phyloP scores from a whole-genome alignment of 768 basidiomycete species.

The Mycena rosella region DNA sequence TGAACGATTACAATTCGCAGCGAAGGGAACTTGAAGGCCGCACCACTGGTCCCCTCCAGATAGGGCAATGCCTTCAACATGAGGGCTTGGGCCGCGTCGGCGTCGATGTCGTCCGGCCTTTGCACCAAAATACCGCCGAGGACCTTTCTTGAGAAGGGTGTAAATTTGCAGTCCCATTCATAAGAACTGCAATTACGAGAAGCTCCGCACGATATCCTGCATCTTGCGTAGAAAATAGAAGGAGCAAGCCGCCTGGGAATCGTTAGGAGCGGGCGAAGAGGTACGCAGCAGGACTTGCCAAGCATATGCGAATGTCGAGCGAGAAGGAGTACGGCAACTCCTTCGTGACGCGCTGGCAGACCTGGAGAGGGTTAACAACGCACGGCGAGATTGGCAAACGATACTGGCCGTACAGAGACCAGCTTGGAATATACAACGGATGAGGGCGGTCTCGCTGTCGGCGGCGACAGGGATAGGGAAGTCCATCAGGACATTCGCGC shows the following conservation, averaged over 20 bases:
- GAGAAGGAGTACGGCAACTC: neutral
- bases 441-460: neutral
- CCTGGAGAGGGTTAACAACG: neutral
- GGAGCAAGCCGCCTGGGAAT: constrained; percentile 10
- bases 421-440: neutral
- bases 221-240: neutral
- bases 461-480: neutral
- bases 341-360: neutral
- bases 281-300: neutral
- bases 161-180: too few species aligned
- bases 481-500: neutral
- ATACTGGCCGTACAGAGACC: neutral
- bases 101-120: too few species aligned
- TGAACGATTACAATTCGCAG: too few species aligned
- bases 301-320: neutral
- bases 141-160: too few species aligned
- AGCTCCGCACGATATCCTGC: neutral
- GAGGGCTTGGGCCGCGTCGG: too few species aligned
- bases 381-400: neutral
- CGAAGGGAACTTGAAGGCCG: too few species aligned
- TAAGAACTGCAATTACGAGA: neutral
- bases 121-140: too few species aligned
- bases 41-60: too few species aligned
- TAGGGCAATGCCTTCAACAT: too few species aligned
- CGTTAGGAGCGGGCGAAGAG: neutral